Evolutionary conservation across 225 moss, liverwort and hornwort species (phyloP), one percentile per base, ranked within the genome.

Genomic region (Straminergon stramineum): DNA sequence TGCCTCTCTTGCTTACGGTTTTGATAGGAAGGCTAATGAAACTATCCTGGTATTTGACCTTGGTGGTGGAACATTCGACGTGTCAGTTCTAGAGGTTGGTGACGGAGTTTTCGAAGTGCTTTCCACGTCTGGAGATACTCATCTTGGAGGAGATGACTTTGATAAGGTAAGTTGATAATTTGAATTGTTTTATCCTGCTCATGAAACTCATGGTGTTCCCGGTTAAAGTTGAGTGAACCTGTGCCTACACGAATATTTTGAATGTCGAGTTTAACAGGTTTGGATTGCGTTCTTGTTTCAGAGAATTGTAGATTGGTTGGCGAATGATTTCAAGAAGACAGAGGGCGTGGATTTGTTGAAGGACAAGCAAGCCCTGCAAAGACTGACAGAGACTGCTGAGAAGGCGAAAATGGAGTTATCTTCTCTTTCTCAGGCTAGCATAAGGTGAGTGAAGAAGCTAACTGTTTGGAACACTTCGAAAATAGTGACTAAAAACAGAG

Each of bases 351-450:
- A 98, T 84, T 92, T 98, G 84, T 85, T 97, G 93, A 98, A 95
- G 83, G 97, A 98, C 71, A 97, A 97, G 90, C 98, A 97, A 91
- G 97, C 98, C 13, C 84, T 98, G 74, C 97, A 97, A 82, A 94
- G 98, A 86, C 85, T 98, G 76, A 98, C 97, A 8, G 97, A 97
- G 78, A 96, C 97, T 43, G 97, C 97, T 13, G 98, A 98, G 91
- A 97, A 97, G 84, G 98, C 98, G 10, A 98, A 98, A 90, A 98
- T 97, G 98, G 97, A 97, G 83, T 45, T 98, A 51, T 98, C 98
- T 27, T 93, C 96, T 24, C 87, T 97, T 41, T 94, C 96, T 17
- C 98, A 98, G 86, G 92, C 98, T 32, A 98, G 94, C 63, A 98
- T 98, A 79, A 98, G 98, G 98, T 98, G 68, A 86, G 91, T 43